A percentile compares a stretch with the other conserved stretches of the same genome.
These are phyloP conservation scores for Botryosphaeria dothidea DNA, from an alignment of 2,329 filamentous ascomycete genomes.

Conservation along the genomic window DNA sequence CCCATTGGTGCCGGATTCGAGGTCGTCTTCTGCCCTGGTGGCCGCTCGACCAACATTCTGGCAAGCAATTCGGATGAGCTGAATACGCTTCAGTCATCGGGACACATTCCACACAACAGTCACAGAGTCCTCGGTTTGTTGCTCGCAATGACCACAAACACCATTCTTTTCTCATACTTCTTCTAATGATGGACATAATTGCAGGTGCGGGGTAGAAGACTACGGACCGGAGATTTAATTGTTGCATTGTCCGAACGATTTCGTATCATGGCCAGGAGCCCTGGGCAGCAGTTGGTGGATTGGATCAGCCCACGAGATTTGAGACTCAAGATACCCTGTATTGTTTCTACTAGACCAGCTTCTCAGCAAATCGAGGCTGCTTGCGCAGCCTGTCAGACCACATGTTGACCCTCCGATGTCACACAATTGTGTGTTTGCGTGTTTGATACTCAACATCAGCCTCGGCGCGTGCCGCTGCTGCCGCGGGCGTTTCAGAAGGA, in stretches of 20 bases:
- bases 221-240: background rate
- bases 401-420: background rate
- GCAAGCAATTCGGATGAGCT: constrained; percentile 38
- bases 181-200: constrained; percentile 5
- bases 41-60: constrained; percentile 52
- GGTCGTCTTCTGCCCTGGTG: constrained; percentile 73
- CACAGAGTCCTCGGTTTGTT: constrained; percentile 17
- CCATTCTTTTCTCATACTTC: background rate
- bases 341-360: constrained; percentile 7
- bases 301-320: constrained; percentile 1
- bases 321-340: constrained; percentile 10
- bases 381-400: background rate
- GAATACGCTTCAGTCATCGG: constrained; percentile 27
- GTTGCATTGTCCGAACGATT: background rate
- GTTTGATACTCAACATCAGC: background rate
- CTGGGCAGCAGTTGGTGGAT: background rate
- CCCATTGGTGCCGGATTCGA: constrained; percentile 72
- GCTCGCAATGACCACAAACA: constrained; percentile 14
- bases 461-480: background rate
- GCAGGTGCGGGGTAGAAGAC: background rate
- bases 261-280: constrained; percentile 1
- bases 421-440: background rate
- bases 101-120: background rate
- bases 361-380: background rate
- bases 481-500: background rate